Evolutionary conservation across 495 filamentous ascomycete species (phyloP).

Genomic region (Aspergillus funiculosus): DNA sequence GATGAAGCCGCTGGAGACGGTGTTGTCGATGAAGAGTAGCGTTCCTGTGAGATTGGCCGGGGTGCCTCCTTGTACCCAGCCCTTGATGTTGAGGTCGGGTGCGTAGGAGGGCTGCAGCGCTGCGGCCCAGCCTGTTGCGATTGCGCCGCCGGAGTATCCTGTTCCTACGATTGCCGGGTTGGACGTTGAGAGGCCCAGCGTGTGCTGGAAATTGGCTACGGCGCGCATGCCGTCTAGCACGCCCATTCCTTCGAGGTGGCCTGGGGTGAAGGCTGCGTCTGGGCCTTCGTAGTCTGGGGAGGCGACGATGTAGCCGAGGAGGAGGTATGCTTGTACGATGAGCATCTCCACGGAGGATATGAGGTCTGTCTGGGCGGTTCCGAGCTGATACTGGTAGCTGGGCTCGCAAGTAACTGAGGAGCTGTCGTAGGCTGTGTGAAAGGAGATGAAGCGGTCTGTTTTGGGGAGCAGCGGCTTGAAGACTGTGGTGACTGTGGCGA

Average conservation of each 20-base stretch:
- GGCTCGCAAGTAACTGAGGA: conserved; percentile 28
- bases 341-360: conserved; percentile 27
- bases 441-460: conserved; percentile 31
- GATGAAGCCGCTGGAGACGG: conserved; percentile 27
- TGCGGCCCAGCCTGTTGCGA: conserved; percentile 50
- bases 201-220: conserved; percentile 22
- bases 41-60: conserved; percentile 32
- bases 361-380: conserved; percentile 22
- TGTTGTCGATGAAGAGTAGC: conserved; percentile 24
- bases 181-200: conserved; percentile 18
- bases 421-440: conserved; percentile 34
- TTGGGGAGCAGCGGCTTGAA: conserved; percentile 28
- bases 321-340: conserved; percentile 26
- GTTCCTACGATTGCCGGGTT: conserved; percentile 28
- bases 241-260: conserved; percentile 30
- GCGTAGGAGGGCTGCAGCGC: conserved; percentile 49
- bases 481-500: conserved; percentile 31
- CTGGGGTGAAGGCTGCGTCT: conserved; percentile 28
- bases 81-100: conserved; percentile 46
- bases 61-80: conserved; percentile 47
- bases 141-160: conserved; percentile 53
- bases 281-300: conserved; percentile 35
- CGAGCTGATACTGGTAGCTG: conserved; percentile 30
- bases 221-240: conserved; percentile 33
- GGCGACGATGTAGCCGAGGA: conserved; percentile 28